A percentile compares a stretch with the other conserved stretches of the same genome.
phyloP scores from a whole-genome alignment of 179 eudicot species.

The Beta macrorhiza region DNA sequence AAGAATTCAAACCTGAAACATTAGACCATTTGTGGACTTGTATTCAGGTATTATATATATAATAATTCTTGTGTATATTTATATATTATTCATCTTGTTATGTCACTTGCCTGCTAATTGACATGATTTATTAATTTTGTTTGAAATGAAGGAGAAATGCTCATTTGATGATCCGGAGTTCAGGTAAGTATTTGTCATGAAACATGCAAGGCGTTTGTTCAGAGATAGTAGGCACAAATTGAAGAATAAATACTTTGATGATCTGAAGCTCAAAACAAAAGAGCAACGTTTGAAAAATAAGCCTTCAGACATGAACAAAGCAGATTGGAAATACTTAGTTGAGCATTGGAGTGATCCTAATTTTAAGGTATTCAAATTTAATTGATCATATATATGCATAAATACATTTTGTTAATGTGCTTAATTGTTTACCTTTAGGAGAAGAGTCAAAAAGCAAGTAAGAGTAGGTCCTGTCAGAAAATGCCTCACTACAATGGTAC shows the following conservation, averaged over 20 bases:
- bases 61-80: too few species aligned
- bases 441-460: not conserved
- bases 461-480: not conserved
- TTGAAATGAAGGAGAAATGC: not conserved
- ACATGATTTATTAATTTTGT: not conserved
- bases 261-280: not conserved
- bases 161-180: conserved; percentile 5
- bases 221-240: not conserved
- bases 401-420: too few species aligned
- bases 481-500: conserved; percentile 14
- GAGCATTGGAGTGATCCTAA: not conserved
- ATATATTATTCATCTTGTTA: too few species aligned
- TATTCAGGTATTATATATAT: not conserved
- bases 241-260: not conserved
- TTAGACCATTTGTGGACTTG: not conserved
- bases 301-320: not conserved
- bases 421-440: not conserved
- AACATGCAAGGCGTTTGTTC: not conserved
- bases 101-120: too few species aligned
- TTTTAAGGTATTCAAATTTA: not conserved
- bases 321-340: conserved; percentile 13
- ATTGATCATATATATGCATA: not conserved
- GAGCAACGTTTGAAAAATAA: not conserved
- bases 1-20: not conserved
- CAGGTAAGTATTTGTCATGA: conserved; percentile 4